Evolutionary conservation across 1,284 basidiomycete genomes (phyloP).

Genomic region (Moesziomyces aphidis): DNA sequence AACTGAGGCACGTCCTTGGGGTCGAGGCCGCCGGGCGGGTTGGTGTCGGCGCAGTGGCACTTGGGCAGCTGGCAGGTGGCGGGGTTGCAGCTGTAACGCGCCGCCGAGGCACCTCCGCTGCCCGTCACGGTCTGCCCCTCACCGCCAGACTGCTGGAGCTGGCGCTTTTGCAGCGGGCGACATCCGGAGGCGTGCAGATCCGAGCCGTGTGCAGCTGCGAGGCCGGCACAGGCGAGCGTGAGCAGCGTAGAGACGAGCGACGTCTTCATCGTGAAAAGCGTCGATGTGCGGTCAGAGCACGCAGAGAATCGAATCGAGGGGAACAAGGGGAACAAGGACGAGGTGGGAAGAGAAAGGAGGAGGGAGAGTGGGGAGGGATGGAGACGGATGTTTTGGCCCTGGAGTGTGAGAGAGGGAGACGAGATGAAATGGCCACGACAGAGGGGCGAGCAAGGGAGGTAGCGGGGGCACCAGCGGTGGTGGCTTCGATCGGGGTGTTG

Average conservation of each 20-base stretch:
- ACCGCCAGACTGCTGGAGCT: constrained; percentile 30
- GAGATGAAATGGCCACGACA: too few relatives aligned
- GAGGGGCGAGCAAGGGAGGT: background rate
- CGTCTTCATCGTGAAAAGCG: constrained; percentile 16
- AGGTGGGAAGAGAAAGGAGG: background rate
- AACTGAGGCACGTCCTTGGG: constrained; percentile 57
- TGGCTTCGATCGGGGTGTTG: too few relatives aligned
- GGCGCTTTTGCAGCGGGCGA: constrained; percentile 35
- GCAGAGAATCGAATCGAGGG: background rate
- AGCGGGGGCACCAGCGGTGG: background rate
- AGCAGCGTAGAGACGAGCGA: constrained; percentile 21
- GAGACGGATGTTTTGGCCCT: background rate
- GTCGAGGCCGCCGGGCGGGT: constrained; percentile 59
- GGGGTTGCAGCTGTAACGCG: constrained; percentile 59
- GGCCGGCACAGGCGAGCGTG: constrained; percentile 26
- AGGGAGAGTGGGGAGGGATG: background rate
- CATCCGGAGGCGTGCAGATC: constrained; percentile 46
- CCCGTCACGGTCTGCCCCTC: constrained; percentile 42
- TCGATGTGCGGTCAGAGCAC: background rate
- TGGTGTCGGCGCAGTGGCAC: constrained; percentile 60
- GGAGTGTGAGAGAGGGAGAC: background rate
- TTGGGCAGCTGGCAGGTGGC: constrained; percentile 55
- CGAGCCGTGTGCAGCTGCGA: constrained; percentile 29
- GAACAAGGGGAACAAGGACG: background rate
- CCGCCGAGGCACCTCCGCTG: constrained; percentile 54